Conservation (phyloP, 2,329 filamentous ascomycete genomes). For the Monosporascus ibericus region DNA sequence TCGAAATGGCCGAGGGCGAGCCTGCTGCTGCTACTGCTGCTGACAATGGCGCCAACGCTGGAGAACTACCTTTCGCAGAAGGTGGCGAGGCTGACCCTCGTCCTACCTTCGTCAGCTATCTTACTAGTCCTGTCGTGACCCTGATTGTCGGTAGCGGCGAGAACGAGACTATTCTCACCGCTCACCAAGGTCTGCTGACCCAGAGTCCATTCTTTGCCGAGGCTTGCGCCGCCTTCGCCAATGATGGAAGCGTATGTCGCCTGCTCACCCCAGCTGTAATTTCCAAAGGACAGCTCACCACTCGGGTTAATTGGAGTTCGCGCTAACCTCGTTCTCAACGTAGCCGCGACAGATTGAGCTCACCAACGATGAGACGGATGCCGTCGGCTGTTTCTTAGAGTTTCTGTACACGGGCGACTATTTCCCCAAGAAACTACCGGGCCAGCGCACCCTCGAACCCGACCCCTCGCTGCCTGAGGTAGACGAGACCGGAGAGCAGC, state of each 20-base stretch:
- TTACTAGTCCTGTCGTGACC: conserved; percentile 64
- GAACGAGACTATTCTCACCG: conserved; percentile 58
- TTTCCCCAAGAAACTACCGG: conserved; percentile 64
- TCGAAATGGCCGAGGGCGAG: conserved; percentile 32
- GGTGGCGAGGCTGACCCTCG: conserved; percentile 31
- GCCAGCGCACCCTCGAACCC: conserved; percentile 61
- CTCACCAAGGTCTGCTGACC: conserved; percentile 71
- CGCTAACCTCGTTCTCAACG: conserved; percentile 1
- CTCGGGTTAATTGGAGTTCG: neutral
- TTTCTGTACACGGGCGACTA: conserved; percentile 84
- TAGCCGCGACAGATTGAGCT: conserved; percentile 65
- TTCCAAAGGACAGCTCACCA: neutral
- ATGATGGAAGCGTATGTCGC: conserved; percentile 52
- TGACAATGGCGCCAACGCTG: conserved; percentile 6
- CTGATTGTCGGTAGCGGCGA: conserved; percentile 59
- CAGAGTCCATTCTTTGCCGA: conserved; percentile 71
- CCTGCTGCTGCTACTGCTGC: conserved; percentile 5
- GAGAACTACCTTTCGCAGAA: conserved; percentile 34
- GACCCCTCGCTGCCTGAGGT: conserved; percentile 59
- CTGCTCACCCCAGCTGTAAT: too few species aligned
- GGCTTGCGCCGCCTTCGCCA: conserved; percentile 54
- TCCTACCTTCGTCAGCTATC: conserved; percentile 49
- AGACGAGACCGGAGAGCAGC: conserved; percentile 74
- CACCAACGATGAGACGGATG: conserved; percentile 60
- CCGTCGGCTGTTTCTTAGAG: conserved; percentile 73